Base-by-base conservation (phyloP, 495 filamentous ascomycete species). In the Usnea hakonensis region DNA sequence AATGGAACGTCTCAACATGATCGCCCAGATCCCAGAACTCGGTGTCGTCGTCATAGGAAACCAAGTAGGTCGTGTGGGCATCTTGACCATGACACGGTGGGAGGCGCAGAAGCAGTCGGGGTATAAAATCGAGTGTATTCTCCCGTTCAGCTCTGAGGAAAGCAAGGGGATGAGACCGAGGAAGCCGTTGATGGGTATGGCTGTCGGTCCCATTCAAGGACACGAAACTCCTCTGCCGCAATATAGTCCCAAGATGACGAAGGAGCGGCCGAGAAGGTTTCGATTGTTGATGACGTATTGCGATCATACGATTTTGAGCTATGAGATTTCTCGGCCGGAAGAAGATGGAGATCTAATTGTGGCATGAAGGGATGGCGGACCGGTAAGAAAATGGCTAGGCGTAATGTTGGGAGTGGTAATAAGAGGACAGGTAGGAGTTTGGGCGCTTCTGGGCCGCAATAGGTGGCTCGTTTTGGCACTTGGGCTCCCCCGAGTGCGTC, bases 241-340 rank as follows among this genome's bases (percentile, higher is more conserved):
- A 19, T 14, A 2, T 8, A 50, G 14, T 55, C 60, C 44, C 53
- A 62, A 5, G 30, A 10, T 48, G 54, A 41, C 17, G 48, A 40
- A 21, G 54, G 40, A 19, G 19, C 40, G 5, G 38, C 61, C 72
- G 30, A 74, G 74, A 69, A 74, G 81, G 50, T 95, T 88, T 73
- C 76, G 93, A 33, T 66, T 97, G 43, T 74, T 96, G 62, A 73
- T 96, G 67, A 81, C 85, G 35, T 97, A 88, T 74, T 76, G 78
- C 65, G 84, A 96, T 72, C 86, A 90, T 64, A 83, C 83, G 0
- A 80, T 97, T 19, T 73, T 96, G 70, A 89, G 82, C 68, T 97
- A 97, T 73, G 89, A 96, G 69, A 74, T 97, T 7, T 64, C 52
- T 9, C 61, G 61, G 10, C 33, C 43, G 17, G 28, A 48, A 10